Evolutionary conservation across 495 filamentous ascomycete genomes (phyloP).

Genomic region (Rostrohypoxylon terebratum): DNA sequence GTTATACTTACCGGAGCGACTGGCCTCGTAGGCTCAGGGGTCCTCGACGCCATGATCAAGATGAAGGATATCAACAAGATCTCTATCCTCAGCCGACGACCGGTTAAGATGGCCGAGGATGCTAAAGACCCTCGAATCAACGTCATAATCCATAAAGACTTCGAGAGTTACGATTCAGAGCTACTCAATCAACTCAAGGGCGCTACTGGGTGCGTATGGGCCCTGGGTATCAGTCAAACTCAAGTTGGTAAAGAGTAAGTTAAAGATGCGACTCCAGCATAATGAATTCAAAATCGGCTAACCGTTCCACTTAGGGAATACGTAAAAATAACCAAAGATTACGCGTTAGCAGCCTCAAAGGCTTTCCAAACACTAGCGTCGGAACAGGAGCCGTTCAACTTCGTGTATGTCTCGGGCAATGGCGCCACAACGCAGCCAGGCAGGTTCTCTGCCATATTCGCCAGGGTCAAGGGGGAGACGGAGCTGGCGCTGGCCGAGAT

Average conservation of each 20-base stretch:
- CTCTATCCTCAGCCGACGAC: constrained; percentile 73
- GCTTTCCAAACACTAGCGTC: constrained; percentile 66
- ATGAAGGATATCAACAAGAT: constrained; percentile 68
- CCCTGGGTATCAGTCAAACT: constrained; percentile 70
- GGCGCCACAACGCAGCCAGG: constrained; percentile 63
- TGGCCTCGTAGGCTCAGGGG: constrained; percentile 74
- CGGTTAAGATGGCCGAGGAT: constrained; percentile 73
- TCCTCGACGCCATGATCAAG: constrained; percentile 72
- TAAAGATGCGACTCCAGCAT: neutral
- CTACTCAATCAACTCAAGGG: constrained; percentile 70
- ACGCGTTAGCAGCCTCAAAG: constrained; percentile 69
- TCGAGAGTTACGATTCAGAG: constrained; percentile 63
- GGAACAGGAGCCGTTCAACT: constrained; percentile 66
- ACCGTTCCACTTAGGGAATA: constrained; percentile 65
- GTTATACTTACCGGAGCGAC: constrained; percentile 81
- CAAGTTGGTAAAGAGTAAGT: constrained; percentile 70
- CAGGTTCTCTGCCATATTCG: constrained; percentile 66
- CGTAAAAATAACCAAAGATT: constrained; percentile 72
- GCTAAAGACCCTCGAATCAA: constrained; percentile 65
- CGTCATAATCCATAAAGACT: constrained; percentile 77
- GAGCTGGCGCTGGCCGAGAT: constrained; percentile 65
- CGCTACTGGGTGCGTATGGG: constrained; percentile 77
- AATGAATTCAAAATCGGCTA: neutral
- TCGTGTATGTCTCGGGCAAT: constrained; percentile 76
- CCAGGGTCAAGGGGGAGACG: constrained; percentile 70